A percentile compares a stretch with the other conserved stretches of the same genome.
phyloP scores from a whole-genome alignment of 306 rosid species.

The Albizia julibrissin region DNA sequence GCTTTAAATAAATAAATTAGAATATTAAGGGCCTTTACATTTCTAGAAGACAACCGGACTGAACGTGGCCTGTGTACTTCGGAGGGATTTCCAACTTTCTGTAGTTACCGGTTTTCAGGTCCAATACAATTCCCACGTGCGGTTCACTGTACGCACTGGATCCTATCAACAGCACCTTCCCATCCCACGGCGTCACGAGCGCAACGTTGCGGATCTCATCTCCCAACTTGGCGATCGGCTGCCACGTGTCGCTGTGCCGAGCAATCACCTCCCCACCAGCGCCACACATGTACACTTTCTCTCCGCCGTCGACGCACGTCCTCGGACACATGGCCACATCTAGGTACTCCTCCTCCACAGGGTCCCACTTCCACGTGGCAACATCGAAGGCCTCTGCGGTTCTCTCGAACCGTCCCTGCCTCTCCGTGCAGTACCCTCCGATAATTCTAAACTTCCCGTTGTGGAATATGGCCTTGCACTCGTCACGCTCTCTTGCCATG shows the following conservation, averaged over 20 bases:
- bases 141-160: conserved; percentile 51
- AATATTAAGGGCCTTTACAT: conserved; percentile 27
- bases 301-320: conserved; percentile 38
- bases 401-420: conserved; percentile 65
- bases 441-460: conserved; percentile 43
- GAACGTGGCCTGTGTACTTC: conserved; percentile 55
- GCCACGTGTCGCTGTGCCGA: conserved; percentile 40
- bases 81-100: conserved; percentile 43
- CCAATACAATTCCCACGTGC: conserved; percentile 39
- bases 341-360: conserved; percentile 37
- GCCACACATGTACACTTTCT: conserved; percentile 38
- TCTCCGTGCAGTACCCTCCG: conserved; percentile 70
- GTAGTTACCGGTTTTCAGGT: conserved; percentile 39
- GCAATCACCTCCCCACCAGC: conserved; percentile 33
- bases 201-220: conserved; percentile 48
- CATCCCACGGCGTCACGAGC: conserved; percentile 40
- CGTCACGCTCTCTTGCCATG: conserved; percentile 71
- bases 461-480: conserved; percentile 58
- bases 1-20: background rate
- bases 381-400: conserved; percentile 56
- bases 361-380: conserved; percentile 52
- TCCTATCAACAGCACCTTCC: conserved; percentile 47
- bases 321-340: conserved; percentile 55
- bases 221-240: conserved; percentile 40
- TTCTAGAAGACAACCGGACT: conserved; percentile 60